These are phyloP conservation scores for Epichloe typhina DNA, from an alignment of 2,329 filamentous ascomycete genomes.

Conservation along the genomic window DNA sequence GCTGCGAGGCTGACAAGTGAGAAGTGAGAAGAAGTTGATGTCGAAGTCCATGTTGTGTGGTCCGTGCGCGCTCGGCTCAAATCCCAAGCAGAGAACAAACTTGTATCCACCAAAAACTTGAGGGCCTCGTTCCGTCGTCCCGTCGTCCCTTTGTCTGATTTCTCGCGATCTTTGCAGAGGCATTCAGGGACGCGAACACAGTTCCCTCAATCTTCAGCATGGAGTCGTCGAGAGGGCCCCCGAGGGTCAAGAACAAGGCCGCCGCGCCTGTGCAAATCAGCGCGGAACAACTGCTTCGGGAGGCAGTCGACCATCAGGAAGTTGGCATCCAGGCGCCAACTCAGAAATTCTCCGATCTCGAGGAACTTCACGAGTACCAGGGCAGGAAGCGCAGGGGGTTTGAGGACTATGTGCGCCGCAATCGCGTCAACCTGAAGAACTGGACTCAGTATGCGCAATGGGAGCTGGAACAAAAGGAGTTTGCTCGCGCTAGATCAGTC, in stretches of 20 bases:
- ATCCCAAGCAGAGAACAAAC: neutral
- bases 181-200: neutral
- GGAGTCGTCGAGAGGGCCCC: conserved; percentile 89
- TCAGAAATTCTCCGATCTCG: conserved; percentile 87
- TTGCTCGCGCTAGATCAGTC: conserved; percentile 75
- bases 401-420: conserved; percentile 93
- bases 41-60: conserved; percentile 5
- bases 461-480: conserved; percentile 96
- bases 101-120: conserved; percentile 1
- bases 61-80: conserved; percentile 4
- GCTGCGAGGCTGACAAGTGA: conserved; percentile 13
- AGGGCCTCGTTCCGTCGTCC: neutral
- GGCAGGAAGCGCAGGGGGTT: conserved; percentile 93
- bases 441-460: conserved; percentile 97
- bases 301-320: conserved; percentile 95
- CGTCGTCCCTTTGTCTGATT: conserved; percentile 9
- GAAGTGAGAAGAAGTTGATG: conserved; percentile 11
- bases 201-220: conserved; percentile 33
- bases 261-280: conserved; percentile 84
- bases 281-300: conserved; percentile 90
- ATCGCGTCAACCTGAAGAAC: conserved; percentile 92
- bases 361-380: conserved; percentile 96
- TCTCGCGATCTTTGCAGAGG: neutral
- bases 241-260: conserved; percentile 97
- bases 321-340: conserved; percentile 77